Conservation (phyloP, 305 asterid genomes). For the Andrographis paniculata region DNA sequence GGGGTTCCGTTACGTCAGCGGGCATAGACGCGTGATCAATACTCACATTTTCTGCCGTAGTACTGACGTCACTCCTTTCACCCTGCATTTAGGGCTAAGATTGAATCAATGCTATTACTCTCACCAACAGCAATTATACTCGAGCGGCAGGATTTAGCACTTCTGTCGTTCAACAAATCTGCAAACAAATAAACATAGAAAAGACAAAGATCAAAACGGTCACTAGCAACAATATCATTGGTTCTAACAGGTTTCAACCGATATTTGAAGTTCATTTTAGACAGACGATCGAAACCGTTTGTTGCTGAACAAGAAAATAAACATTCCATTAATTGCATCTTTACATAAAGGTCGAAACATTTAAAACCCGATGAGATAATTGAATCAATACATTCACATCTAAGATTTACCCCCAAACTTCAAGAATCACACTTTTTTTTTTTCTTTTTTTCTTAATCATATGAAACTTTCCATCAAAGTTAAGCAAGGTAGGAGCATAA, state of each 20-base stretch:
- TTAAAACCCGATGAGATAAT: too few relatives aligned
- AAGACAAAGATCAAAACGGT: neutral
- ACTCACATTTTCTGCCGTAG: slow-evolving; percentile 54
- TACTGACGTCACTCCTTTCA: slow-evolving; percentile 50
- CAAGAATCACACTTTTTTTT: neutral
- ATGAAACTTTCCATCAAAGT: slow-evolving; percentile 13
- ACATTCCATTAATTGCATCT: too few relatives aligned
- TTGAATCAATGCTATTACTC: slow-evolving; percentile 12
- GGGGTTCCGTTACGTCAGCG: slow-evolving; percentile 48
- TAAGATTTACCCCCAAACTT: slow-evolving; percentile 9
- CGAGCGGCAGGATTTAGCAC: slow-evolving; percentile 9
- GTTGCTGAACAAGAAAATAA: too few relatives aligned
- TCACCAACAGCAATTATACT: slow-evolving; percentile 3
- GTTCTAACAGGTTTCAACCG: neutral
- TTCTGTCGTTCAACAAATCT: slow-evolving; percentile 26
- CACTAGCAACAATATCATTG: neutral
- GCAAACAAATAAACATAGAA: slow-evolving; percentile 18
- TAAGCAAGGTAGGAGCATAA: slow-evolving; percentile 15
- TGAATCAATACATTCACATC: too few relatives aligned
- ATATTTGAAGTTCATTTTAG: slow-evolving; percentile 1
- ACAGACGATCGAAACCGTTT: too few relatives aligned
- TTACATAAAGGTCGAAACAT: too few relatives aligned
- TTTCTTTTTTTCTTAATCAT: neutral
- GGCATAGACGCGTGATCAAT: slow-evolving; percentile 55
- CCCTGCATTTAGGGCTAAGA: slow-evolving; percentile 73